phyloP scores from a whole-genome alignment of 2,329 filamentous ascomycete genomes.

The Fusarium sp. region DNA sequence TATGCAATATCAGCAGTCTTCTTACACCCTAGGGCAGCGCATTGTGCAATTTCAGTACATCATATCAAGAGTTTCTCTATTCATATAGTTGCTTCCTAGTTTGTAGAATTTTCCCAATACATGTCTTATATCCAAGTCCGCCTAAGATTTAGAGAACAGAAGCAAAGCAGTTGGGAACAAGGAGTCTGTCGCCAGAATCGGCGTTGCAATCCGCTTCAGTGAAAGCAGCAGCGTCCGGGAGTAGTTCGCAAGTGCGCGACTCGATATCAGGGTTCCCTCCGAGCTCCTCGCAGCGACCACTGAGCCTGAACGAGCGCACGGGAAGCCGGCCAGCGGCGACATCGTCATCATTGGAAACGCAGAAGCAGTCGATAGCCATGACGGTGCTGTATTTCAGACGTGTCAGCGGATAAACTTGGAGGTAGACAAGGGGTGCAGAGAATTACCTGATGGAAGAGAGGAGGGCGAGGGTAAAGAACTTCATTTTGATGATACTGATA shows the following conservation, averaged over 20 bases:
- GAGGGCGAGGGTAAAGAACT: background rate
- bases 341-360: background rate
- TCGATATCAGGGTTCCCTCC: background rate
- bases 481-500: background rate
- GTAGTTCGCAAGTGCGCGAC: background rate
- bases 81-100: background rate
- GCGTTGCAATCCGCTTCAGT: background rate
- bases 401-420: background rate
- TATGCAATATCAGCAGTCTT: too few relatives aligned
- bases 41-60: too few relatives aligned
- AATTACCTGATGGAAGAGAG: background rate
- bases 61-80: background rate
- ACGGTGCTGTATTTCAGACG: rapidly evolving
- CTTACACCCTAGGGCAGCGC: rapidly evolving
- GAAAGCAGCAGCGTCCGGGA: background rate
- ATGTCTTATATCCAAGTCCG: background rate
- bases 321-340: background rate
- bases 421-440: rapidly evolving
- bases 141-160: background rate
- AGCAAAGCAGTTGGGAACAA: background rate
- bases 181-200: background rate
- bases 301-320: background rate
- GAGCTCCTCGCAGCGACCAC: background rate
- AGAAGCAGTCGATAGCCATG: background rate
- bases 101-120: rapidly evolving